phyloP scores from a whole-genome alignment of 176 grass and related monocot genomes.

The Poa pratensis region DNA sequence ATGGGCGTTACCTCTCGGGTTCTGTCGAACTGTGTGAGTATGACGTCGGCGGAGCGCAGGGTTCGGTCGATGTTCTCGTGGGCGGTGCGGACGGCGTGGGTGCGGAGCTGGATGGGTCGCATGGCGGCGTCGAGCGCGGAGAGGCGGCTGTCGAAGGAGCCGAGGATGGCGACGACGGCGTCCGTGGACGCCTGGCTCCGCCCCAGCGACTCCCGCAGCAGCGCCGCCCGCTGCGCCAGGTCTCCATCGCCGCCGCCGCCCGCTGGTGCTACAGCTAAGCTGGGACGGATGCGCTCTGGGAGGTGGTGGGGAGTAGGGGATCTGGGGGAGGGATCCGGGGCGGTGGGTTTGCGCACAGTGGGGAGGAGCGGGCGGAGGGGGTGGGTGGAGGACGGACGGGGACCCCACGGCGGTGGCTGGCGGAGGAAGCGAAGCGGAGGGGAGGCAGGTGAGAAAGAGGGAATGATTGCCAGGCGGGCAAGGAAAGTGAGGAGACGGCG shows the following conservation, averaged over 20 bases:
- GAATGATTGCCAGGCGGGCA: neutral
- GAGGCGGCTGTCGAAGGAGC: conserved; percentile 96
- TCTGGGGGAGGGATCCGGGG: conserved; percentile 33
- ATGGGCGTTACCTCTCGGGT: conserved; percentile 86
- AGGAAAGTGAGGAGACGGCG: neutral
- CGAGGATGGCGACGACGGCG: conserved; percentile 79
- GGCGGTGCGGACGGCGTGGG: conserved; percentile 79
- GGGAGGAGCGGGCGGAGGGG: neutral
- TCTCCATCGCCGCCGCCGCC: conserved; percentile 53
- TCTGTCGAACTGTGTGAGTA: conserved; percentile 86
- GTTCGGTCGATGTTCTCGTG: conserved; percentile 99
- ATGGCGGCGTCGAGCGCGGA: conserved; percentile 89
- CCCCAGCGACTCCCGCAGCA: conserved; percentile 83
- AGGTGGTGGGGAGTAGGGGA: neutral
- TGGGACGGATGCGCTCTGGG: neutral
- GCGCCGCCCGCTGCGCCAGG: conserved; percentile 63
- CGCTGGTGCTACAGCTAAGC: neutral
- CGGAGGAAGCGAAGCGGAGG: conserved; percentile 26
- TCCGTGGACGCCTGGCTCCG: conserved; percentile 68
- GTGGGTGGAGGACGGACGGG: conserved; percentile 39
- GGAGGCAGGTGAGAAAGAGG: neutral
- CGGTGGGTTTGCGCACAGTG: conserved; percentile 29
- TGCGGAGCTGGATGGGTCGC: conserved; percentile 87
- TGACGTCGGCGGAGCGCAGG: conserved; percentile 85
- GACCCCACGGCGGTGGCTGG: conserved; percentile 40